These are phyloP conservation scores for Fusarium fujikuroi DNA, from an alignment of 2,329 filamentous ascomycete genomes.

Conservation along the genomic window DNA sequence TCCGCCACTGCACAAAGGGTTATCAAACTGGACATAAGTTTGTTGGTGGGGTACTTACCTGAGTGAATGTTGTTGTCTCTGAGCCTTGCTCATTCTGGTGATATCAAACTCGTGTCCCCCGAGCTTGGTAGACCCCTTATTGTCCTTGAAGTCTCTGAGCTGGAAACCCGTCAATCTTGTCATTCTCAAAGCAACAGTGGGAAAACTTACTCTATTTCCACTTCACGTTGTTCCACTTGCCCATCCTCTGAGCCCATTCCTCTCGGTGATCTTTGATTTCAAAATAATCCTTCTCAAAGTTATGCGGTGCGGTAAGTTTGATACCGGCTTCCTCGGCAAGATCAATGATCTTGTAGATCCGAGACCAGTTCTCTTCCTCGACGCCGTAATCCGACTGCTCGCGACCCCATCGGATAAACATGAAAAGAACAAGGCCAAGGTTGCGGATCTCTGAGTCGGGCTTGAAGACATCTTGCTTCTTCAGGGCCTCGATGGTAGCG, in stretches of 20 bases:
- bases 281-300: neutral
- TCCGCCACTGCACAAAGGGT: too few relatives aligned
- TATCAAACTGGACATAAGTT: too few relatives aligned
- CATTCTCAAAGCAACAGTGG: rapidly evolving
- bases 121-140: neutral
- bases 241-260: neutral
- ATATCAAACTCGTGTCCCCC: constrained; percentile 18
- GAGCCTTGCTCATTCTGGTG: neutral
- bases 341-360: constrained; percentile 10
- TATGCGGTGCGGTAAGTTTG: neutral
- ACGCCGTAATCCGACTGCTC: neutral
- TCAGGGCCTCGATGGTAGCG: constrained; percentile 21
- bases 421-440: constrained; percentile 19
- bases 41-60: too few relatives aligned
- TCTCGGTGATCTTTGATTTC: too few relatives aligned
- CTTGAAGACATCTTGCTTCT: constrained; percentile 20
- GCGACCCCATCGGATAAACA: constrained; percentile 14
- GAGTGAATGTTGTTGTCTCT: neutral
- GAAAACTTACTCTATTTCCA: neutral
- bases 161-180: neutral
- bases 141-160: neutral
- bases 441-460: constrained; percentile 32
- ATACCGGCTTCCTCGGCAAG: constrained; percentile 23
- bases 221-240: neutral
- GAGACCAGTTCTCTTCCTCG: neutral